phyloP scores from a whole-genome alignment of 228 moss, liverwort and hornwort genomes.

The Sphagnum magellanicum region DNA sequence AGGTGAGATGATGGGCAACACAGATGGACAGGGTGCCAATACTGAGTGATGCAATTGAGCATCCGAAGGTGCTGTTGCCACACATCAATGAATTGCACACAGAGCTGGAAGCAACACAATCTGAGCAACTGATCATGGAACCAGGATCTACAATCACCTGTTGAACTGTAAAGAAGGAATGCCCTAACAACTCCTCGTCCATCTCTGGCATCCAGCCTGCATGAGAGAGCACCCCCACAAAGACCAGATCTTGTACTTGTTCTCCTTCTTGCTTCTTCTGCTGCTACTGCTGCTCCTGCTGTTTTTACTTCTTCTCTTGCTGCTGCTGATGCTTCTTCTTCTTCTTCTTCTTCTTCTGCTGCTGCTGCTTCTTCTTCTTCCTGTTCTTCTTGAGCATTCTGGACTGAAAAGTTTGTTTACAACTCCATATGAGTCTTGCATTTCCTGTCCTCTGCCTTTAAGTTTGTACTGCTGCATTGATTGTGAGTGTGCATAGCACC shows the following conservation, averaged over 20 bases:
- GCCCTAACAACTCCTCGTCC: conserved; percentile 13
- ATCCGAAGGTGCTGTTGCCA: conserved; percentile 76
- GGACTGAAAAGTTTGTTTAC: no score
- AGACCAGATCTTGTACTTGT: not conserved
- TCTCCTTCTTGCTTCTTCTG: no score
- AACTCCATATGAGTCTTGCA: no score
- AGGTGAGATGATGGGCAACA: not conserved
- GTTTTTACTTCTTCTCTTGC: no score
- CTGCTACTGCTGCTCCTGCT: no score
- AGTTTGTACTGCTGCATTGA: not conserved
- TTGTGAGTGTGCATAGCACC: not conserved
- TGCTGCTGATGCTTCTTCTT: no score
- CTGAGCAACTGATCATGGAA: conserved; percentile 25
- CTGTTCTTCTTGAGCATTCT: no score
- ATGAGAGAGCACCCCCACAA: conserved; percentile 20
- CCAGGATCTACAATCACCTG: conserved; percentile 26
- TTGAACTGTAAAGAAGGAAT: conserved; percentile 68
- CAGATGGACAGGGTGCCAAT: conserved; percentile 99
- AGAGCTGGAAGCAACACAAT: conserved; percentile 53
- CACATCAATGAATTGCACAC: conserved; percentile 76
- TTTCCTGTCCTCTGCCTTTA: no score
- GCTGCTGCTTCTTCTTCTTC: no score
- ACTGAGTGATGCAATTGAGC: conserved; percentile 91
- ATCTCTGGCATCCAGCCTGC: conserved; percentile 57
- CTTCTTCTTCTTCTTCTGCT: no score